Evolutionary conservation across 306 rosid genomes (phyloP).

Genomic region (Rosa chinensis): DNA sequence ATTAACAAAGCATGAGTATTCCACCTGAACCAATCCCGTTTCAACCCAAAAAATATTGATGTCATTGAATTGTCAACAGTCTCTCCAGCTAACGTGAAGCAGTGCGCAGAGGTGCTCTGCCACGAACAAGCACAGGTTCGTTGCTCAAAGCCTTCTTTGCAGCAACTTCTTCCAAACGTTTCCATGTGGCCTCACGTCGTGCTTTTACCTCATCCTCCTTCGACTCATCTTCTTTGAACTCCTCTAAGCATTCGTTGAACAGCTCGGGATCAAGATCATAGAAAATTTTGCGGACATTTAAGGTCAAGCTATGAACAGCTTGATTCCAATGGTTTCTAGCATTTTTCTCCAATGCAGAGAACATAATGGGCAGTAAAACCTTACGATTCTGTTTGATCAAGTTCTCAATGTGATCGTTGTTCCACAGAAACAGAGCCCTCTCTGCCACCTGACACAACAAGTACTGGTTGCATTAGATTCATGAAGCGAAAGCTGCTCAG

Average conservation of each 20-base stretch:
- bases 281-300: constrained; percentile 69
- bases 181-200: constrained; percentile 68
- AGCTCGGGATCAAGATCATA: constrained; percentile 66
- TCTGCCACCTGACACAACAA: constrained; percentile 65
- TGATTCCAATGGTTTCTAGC: constrained; percentile 77
- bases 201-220: constrained; percentile 45
- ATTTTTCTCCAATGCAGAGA: constrained; percentile 78
- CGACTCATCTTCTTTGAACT: constrained; percentile 55
- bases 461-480: constrained; percentile 15
- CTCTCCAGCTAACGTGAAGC: constrained; percentile 13
- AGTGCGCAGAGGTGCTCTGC: constrained; percentile 21
- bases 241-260: constrained; percentile 57
- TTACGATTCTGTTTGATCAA: constrained; percentile 64
- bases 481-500: background rate
- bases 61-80: constrained; percentile 10
- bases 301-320: constrained; percentile 75
- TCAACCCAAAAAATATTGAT: constrained; percentile 9
- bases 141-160: constrained; percentile 48
- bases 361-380: constrained; percentile 68
- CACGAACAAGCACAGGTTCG: constrained; percentile 45
- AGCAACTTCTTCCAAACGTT: constrained; percentile 65
- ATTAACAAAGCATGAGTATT: constrained; percentile 21
- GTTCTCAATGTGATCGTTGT: constrained; percentile 73
- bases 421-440: constrained; percentile 79
- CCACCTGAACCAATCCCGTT: constrained; percentile 9